Evolutionary conservation across 78 protist species (phyloP), one percentile per base, ranked within the genome.

Genomic region (Mastigamoeba balamuthi): DNA sequence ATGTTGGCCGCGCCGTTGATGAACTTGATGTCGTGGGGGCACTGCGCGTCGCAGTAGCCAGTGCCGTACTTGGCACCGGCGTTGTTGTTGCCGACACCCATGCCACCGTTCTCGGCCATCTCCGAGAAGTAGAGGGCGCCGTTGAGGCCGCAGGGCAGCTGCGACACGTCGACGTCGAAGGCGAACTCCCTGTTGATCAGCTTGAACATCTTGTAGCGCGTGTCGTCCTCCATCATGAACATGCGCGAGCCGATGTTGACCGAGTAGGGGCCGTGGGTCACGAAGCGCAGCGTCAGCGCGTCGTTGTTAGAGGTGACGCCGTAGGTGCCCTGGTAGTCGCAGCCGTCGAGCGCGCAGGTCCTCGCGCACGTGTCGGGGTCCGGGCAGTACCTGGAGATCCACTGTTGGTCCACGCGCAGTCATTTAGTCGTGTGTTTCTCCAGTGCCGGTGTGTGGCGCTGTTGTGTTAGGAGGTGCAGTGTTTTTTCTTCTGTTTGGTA

Each of bases 11-110:
- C 43, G 48, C 90, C 90, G 74, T 66, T 35, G 48, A 86, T 76
- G 42, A 72, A 86, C 44, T 86, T 86, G 33, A 86, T n/a, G 75
- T 86, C 90, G 73, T 81, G 80, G 38, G 90, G 90, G 67, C 90
- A 86, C 76, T 86, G 90, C 38, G 90, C 88, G 69, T 86, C 90
- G 80, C 90, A 86, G 72, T 86, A 86, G 37, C 90, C 90, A 27
- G 90, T 83, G 43, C 90, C 90, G 53, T 40, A 82, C 41, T 84
- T 42, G 7, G 90, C 90, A 77, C 90, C 90, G 23, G 88, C 90
- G 4, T 0, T 8, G 67, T 86, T 86, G 3, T 68, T 1, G 33
- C 82, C 67, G 69, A 30, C 74, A 39, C 69, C 9, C 2, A 30
- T 30, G 40, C 90, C 90, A 39, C 87, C 90, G 69, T 86, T 87